Evolutionary conservation across 306 rosid species (phyloP), one percentile per base, ranked within the genome.

Genomic region (Vachellia pachyceras): DNA sequence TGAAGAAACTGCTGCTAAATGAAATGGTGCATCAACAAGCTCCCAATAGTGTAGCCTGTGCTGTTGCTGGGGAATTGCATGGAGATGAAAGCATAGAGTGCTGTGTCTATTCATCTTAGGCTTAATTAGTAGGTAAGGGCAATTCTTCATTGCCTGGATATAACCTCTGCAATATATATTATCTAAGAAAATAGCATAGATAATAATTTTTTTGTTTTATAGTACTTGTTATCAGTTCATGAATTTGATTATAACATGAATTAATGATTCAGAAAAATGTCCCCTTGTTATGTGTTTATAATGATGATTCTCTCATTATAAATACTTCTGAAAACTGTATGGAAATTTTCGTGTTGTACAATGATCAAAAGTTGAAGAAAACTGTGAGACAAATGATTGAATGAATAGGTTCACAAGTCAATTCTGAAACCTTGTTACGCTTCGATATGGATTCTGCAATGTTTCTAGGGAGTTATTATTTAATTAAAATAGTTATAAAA

Each of bases 51-150:
- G 64, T 84, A 44, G 76, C 87, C 75, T 81, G 81, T 77, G 77
- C 85, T 44, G 68, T 71, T 23, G 88, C 85, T 35, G 89, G 83
- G 67, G 93, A 90, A 75, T 83, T 86, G 70, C 82, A 66, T 50
- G 99, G 88, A 40, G 90, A 86, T 55, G 94, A 89, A 79, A 91
- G 93, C 85, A 89, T 93, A 86, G 92, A 90, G 69, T 92, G 94
- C 81, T 86, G 90, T 80, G 86, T 93, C 47, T 88, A 88, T 79
- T 88, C 87, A 49, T 84, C 88, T 57, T 83, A 86, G 82, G 80
- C 23, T 55, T 23, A 49, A 10, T 55, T 23, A 49, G 12, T 44
- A 58, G 65, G 65, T 22, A 71, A 76, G 84, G 84, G 90, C 88
- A 83, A 93, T 78, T n/a, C 77, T 71, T 84, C 66, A 87, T 85